A percentile compares a stretch with the other conserved stretches of the same genome.
These are phyloP conservation scores for Amanita inopinata DNA, from an alignment of 768 basidiomycete genomes.

Conservation along the genomic window DNA sequence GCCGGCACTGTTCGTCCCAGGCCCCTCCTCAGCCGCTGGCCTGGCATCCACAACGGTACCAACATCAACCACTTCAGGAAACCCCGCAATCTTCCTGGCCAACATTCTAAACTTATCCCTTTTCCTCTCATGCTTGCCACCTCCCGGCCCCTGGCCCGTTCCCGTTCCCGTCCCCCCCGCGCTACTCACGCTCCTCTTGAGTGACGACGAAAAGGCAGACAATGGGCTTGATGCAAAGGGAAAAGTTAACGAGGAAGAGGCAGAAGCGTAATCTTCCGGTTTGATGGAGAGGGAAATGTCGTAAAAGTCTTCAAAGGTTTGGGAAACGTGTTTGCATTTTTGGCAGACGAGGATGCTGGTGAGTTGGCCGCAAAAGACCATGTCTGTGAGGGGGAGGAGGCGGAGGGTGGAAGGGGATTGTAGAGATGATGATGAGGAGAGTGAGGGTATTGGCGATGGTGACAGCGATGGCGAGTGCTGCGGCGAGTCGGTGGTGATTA, in stretches of 20 bases:
- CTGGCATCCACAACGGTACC: too few species aligned
- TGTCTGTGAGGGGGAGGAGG: constrained; percentile 71
- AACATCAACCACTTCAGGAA: too few species aligned
- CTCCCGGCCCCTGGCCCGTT: background rate
- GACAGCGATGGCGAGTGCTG: constrained; percentile 18
- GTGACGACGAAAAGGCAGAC: background rate
- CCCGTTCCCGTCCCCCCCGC: background rate
- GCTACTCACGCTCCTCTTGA: background rate
- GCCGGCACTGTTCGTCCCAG: too few species aligned
- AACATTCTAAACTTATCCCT: constrained; percentile 70
- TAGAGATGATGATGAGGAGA: constrained; percentile 9
- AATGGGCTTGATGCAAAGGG: background rate
- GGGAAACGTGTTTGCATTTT: constrained; percentile 86
- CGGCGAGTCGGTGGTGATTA: constrained; percentile 10
- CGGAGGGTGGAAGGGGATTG: constrained; percentile 22
- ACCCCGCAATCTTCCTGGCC: constrained; percentile 50
- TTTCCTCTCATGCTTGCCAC: constrained; percentile 46
- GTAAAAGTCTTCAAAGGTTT: constrained; percentile 89
- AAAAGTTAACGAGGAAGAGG: background rate
- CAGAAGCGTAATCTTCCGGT: constrained; percentile 55
- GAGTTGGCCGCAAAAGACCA: constrained; percentile 83
- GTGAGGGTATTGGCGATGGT: constrained; percentile 5
- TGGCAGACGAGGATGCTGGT: constrained; percentile 92
- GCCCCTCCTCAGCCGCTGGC: too few species aligned
- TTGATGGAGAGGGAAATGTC: constrained; percentile 89